Evolutionary conservation across 164 flowering plant species (phyloP).

Genomic region (Aristolochia californica): DNA sequence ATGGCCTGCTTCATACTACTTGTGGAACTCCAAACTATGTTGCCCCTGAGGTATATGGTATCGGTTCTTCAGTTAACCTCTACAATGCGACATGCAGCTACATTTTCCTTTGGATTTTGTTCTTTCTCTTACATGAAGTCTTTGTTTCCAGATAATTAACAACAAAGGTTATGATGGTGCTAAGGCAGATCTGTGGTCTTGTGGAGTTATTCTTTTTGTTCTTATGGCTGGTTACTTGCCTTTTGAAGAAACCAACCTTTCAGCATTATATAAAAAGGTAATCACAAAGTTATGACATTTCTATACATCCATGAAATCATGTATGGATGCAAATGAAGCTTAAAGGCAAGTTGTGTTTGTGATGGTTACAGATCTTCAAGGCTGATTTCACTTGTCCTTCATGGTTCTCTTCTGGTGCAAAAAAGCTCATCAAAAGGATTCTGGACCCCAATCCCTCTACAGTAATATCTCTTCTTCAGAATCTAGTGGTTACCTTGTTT

Average conservation of each 20-base stretch:
- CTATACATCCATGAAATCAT: no score
- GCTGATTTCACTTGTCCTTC: slow-evolving; percentile 87
- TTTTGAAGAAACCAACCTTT: slow-evolving; percentile 83
- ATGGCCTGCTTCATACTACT: slow-evolving; percentile 91
- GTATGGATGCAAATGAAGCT: no score
- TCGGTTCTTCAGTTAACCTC: background rate
- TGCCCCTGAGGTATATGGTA: slow-evolving; percentile 80
- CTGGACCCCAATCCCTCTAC: slow-evolving; percentile 77
- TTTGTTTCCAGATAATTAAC: slow-evolving; percentile 53
- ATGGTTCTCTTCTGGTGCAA: slow-evolving; percentile 90
- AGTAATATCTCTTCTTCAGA: slow-evolving; percentile 26
- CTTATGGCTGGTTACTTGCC: slow-evolving; percentile 97
- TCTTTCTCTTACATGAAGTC: background rate
- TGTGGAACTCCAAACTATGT: slow-evolving; percentile 99
- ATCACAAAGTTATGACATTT: background rate
- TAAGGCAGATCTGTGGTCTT: slow-evolving; percentile 96
- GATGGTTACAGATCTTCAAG: slow-evolving; percentile 55
- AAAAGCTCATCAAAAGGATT: slow-evolving; percentile 76
- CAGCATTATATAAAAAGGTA: slow-evolving; percentile 80
- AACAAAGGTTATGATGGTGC: slow-evolving; percentile 97
- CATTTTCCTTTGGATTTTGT: background rate
- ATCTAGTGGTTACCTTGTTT: background rate
- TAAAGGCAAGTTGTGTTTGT: background rate
- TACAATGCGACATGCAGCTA: no score
- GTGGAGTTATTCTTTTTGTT: slow-evolving; percentile 91